Evolutionary conservation across 129 eudicot species (phyloP).

Genomic region (Chrysanthemum makinoi): DNA sequence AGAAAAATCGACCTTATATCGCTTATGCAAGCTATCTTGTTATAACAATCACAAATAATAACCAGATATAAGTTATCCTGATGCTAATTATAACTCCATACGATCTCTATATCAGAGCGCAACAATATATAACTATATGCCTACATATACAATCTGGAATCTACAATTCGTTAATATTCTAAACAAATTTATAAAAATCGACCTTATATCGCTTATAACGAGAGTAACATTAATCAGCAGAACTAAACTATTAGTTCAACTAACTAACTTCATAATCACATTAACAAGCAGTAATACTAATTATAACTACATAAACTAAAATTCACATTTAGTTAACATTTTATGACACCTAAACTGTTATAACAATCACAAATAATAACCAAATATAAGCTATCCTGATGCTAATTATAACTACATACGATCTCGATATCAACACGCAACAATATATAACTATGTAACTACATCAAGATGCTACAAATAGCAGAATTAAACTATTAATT

Average conservation of each 20-base stretch:
- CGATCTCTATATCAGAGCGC: too few species aligned
- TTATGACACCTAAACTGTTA: constrained; percentile 42
- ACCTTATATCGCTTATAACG: neutral
- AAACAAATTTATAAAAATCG: neutral
- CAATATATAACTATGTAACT: too few species aligned
- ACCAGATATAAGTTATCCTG: too few species aligned
- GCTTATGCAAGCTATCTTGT: constrained; percentile 43
- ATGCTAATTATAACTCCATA: too few species aligned
- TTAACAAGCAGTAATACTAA: neutral
- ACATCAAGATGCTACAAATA: too few species aligned
- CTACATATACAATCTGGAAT: neutral
- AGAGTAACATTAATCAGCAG: neutral
- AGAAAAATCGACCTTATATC: constrained; percentile 37
- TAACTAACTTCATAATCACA: too few species aligned
- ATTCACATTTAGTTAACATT: neutral
- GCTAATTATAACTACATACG: too few species aligned
- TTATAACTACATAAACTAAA: neutral
- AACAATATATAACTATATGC: too few species aligned
- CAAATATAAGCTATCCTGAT: too few species aligned
- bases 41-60: too few species aligned
- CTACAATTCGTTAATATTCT: neutral
- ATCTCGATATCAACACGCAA: too few species aligned
- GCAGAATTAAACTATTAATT: constrained; percentile 8
- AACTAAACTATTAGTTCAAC: constrained; percentile 3
- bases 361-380: too few species aligned